Percentiles rank a stretch among this genome's conserved stretches.
Evolutionary conservation across 75 land plant genomes (phyloP).

Genomic region (Cryptomeria japonica): DNA sequence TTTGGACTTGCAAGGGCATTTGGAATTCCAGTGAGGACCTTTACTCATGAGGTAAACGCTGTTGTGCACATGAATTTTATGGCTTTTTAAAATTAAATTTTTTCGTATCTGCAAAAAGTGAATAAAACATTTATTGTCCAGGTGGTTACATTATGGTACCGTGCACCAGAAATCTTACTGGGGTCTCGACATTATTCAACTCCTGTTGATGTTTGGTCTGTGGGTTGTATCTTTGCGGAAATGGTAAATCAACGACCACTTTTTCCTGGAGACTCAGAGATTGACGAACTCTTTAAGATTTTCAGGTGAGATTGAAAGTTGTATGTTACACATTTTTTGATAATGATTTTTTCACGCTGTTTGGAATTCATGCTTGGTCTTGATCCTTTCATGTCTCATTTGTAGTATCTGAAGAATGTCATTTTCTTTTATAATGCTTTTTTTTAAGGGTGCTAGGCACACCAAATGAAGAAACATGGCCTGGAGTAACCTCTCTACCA

Average conservation of each 20-base stretch:
- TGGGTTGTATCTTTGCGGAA: slow-evolving; percentile 98
- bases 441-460: slow-evolving; percentile 77
- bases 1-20: slow-evolving; percentile 98
- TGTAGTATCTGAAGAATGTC: not conserved
- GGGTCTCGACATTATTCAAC: slow-evolving; percentile 99
- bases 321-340: not conserved
- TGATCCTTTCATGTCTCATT: not conserved
- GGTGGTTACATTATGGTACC: slow-evolving; percentile 99
- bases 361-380: not conserved
- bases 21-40: slow-evolving; percentile 96
- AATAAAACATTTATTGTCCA: slow-evolving; percentile 21
- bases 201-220: slow-evolving; percentile 99
- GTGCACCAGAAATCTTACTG: slow-evolving; percentile 97
- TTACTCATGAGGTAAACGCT: slow-evolving; percentile 89
- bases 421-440: not conserved
- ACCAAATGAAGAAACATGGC: slow-evolving; percentile 96
- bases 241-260: slow-evolving; percentile 96
- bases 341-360: not conserved
- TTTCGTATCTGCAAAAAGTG: not conserved
- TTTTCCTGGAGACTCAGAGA: slow-evolving; percentile 99
- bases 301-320: slow-evolving; percentile 60
- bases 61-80: not conserved
- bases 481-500: slow-evolving; percentile 90
- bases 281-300: slow-evolving; percentile 95
- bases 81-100: not conserved